phyloP scores from a whole-genome alignment of 1,139 yeast genomes.

The Maudiozyma humilis region DNA sequence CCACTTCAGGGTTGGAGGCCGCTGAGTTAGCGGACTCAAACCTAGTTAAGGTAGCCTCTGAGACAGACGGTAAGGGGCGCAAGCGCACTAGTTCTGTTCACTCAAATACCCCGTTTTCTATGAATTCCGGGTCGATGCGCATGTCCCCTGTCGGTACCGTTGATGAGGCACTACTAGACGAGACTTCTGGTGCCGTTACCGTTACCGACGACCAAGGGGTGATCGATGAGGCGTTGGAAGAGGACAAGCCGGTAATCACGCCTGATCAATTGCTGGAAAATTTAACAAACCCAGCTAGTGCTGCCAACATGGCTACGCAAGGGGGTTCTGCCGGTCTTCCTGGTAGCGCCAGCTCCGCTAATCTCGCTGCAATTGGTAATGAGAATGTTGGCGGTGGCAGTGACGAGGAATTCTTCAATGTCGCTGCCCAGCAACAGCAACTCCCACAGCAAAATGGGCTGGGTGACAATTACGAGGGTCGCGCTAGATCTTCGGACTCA shows the following conservation, averaged over 20 bases:
- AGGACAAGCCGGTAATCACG: slow-evolving; percentile 10
- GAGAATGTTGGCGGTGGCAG: slow-evolving; percentile 11
- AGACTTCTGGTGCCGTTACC: slow-evolving; percentile 1
- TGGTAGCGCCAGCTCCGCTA: background rate
- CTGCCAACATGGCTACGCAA: slow-evolving; percentile 14
- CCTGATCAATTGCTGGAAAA: slow-evolving; percentile 30
- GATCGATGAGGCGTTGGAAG: background rate
- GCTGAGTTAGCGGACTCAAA: slow-evolving; percentile 23
- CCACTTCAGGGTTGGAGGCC: slow-evolving; percentile 14
- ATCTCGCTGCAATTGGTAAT: background rate
- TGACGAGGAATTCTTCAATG: slow-evolving; percentile 25
- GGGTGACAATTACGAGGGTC: background rate
- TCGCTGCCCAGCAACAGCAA: slow-evolving; percentile 5
- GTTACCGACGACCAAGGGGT: slow-evolving; percentile 14
- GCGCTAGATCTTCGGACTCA: background rate
- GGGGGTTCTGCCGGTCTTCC: background rate
- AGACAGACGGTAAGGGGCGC: slow-evolving; percentile 9
- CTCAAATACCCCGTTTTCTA: slow-evolving; percentile 15
- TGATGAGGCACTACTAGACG: background rate
- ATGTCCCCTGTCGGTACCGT: background rate
- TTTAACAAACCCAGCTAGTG: slow-evolving; percentile 28
- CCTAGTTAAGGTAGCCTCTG: slow-evolving; percentile 16
- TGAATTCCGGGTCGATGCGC: background rate
- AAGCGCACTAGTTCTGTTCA: slow-evolving; percentile 22
- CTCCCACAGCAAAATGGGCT: background rate